phyloP scores from a whole-genome alignment of 106 monocot species.

The Triglochin maritima region DNA sequence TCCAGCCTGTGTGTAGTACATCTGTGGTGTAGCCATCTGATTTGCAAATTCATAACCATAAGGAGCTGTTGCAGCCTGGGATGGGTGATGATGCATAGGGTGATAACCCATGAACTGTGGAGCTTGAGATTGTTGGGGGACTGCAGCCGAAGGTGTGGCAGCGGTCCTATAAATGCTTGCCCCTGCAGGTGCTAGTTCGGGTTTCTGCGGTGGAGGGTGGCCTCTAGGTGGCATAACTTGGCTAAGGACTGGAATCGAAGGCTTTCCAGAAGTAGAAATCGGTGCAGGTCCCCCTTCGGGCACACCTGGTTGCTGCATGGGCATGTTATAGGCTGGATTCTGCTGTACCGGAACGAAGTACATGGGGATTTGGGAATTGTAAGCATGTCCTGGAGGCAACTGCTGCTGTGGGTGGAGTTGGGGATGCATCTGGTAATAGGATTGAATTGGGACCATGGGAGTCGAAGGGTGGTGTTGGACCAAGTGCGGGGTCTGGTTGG shows the following conservation, averaged over 20 bases:
- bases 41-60: slow-evolving; percentile 41
- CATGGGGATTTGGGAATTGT: slow-evolving; percentile 33
- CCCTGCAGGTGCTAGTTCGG: slow-evolving; percentile 13
- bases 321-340: slow-evolving; percentile 24
- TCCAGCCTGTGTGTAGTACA: slow-evolving; percentile 42
- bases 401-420: slow-evolving; percentile 12
- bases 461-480: slow-evolving; percentile 31
- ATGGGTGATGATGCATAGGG: slow-evolving; percentile 40
- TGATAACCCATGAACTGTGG: slow-evolving; percentile 41
- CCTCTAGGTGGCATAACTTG: neutral
- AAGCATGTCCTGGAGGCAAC: slow-evolving; percentile 8
- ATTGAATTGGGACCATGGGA: slow-evolving; percentile 8
- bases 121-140: slow-evolving; percentile 9
- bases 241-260: slow-evolving; percentile 16
- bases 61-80: slow-evolving; percentile 18
- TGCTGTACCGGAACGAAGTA: slow-evolving; percentile 46
- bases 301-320: slow-evolving; percentile 13
- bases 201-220: slow-evolving; percentile 10
- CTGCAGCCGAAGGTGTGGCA: slow-evolving; percentile 5
- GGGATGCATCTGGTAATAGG: slow-evolving; percentile 17
- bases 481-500: slow-evolving; percentile 21
- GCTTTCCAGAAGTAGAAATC: slow-evolving; percentile 7
- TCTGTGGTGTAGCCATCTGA: slow-evolving; percentile 11
- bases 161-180: slow-evolving; percentile 37
- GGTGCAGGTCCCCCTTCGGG: slow-evolving; percentile 1